These are phyloP conservation scores for Chimonanthus salicifolius DNA, from an alignment of 164 flowering plant genomes.

Conservation along the genomic window DNA sequence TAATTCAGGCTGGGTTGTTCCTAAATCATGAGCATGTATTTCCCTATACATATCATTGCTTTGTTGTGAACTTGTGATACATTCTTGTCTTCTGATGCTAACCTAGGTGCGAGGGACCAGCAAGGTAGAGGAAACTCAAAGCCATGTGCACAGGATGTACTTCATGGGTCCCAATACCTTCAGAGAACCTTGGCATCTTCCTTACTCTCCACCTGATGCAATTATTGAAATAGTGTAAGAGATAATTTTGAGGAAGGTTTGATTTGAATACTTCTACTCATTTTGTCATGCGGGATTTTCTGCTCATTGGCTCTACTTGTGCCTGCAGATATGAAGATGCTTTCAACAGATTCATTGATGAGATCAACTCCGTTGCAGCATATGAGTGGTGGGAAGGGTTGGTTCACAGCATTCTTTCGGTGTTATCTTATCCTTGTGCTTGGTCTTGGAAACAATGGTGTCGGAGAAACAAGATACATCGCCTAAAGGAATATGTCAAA, in stretches of 20 bases:
- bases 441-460: slow-evolving; percentile 99
- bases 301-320: background rate
- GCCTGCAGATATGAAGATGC: slow-evolving; percentile 86
- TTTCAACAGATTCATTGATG: slow-evolving; percentile 88
- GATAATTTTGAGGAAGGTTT: background rate
- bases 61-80: background rate
- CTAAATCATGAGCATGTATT: background rate
- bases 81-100: slow-evolving; percentile 3
- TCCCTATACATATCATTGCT: background rate
- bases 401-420: slow-evolving; percentile 79
- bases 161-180: slow-evolving; percentile 96
- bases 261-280: background rate
- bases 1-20: too few species aligned
- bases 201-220: slow-evolving; percentile 83
- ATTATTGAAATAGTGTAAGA: slow-evolving; percentile 90
- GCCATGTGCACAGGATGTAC: slow-evolving; percentile 86
- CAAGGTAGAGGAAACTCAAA: slow-evolving; percentile 78
- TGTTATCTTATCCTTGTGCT: slow-evolving; percentile 91
- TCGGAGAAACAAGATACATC: slow-evolving; percentile 67
- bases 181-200: slow-evolving; percentile 98
- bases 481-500: slow-evolving; percentile 85
- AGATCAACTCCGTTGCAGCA: slow-evolving; percentile 88
- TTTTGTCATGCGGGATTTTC: background rate
- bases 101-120: slow-evolving; percentile 66
- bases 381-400: slow-evolving; percentile 99